Evolutionary conservation across 139 green algal genomes (phyloP).

Genomic region (Chloropicon primus): DNA sequence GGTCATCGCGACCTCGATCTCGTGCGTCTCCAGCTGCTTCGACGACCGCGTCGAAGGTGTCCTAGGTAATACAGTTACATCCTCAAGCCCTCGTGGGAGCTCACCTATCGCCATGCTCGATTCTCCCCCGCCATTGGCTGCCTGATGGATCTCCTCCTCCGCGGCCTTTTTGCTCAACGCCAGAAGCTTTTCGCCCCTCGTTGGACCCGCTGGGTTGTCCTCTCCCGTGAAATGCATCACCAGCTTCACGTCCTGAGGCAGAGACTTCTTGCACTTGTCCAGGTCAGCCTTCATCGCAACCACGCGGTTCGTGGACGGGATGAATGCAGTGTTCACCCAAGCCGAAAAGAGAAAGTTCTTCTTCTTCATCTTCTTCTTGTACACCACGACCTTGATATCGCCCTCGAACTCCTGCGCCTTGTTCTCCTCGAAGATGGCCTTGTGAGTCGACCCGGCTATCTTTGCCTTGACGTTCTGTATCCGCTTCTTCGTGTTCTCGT

Average conservation of each 20-base stretch:
- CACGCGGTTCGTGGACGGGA: neutral
- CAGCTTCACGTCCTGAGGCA: neutral
- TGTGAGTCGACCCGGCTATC: neutral
- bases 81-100: neutral
- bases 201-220: neutral
- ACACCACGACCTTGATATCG: neutral
- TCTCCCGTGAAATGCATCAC: neutral
- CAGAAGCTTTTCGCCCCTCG: neutral
- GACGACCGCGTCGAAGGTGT: neutral
- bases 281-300: neutral
- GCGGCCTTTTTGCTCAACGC: neutral
- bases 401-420: neutral
- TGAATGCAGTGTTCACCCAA: neutral
- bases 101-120: neutral
- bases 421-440: neutral
- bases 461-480: neutral
- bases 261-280: neutral
- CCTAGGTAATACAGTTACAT: neutral
- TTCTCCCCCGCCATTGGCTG: neutral
- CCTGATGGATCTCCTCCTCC: too few species aligned
- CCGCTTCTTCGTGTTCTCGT: neutral
- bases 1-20: neutral
- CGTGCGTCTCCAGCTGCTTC: neutral
- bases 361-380: neutral
- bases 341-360: neutral